phyloP scores from a whole-genome alignment of 2,329 filamentous ascomycete species.

The Bipolaris victoriae region DNA sequence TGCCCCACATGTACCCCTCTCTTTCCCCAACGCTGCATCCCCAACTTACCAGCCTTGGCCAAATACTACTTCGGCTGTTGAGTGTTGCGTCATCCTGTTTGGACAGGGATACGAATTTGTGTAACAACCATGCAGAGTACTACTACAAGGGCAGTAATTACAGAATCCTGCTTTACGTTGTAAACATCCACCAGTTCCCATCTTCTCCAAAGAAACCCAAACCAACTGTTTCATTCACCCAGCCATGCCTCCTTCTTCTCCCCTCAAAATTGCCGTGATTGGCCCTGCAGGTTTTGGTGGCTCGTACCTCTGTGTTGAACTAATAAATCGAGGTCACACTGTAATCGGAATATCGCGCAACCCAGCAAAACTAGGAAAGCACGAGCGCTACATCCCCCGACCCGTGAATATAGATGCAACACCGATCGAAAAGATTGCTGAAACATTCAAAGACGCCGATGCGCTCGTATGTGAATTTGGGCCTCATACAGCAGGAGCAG shows the following conservation, averaged over 20 bases:
- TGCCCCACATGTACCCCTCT: conserved; percentile 44
- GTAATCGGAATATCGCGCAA: conserved; percentile 45
- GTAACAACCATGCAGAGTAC: not conserved
- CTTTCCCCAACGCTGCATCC: conserved; percentile 24
- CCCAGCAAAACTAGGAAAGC: conserved; percentile 41
- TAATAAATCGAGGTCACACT: conserved; percentile 43
- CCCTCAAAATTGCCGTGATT: conserved; percentile 38
- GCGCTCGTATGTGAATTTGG: conserved; percentile 45
- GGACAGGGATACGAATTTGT: not conserved
- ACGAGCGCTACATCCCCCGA: conserved; percentile 37
- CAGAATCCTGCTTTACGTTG: not conserved
- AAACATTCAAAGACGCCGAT: conserved; percentile 36
- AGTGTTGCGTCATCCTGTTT: not conserved
- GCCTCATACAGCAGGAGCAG: conserved; percentile 39
- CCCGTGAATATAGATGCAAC: conserved; percentile 35
- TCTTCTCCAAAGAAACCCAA: not conserved
- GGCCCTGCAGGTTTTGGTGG: conserved; percentile 46
- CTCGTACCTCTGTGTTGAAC: conserved; percentile 42
- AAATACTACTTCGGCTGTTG: not conserved
- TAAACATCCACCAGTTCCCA: no score
- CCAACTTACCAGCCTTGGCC: conserved; percentile 17
- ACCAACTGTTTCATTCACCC: not conserved
- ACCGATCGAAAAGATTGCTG: conserved; percentile 33
- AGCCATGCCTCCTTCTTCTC: conserved; percentile 4
- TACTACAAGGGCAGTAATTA: no score